These are phyloP conservation scores for Plasmodium berghei DNA, from an alignment of 169 alveolate species.

Conservation along the genomic window DNA sequence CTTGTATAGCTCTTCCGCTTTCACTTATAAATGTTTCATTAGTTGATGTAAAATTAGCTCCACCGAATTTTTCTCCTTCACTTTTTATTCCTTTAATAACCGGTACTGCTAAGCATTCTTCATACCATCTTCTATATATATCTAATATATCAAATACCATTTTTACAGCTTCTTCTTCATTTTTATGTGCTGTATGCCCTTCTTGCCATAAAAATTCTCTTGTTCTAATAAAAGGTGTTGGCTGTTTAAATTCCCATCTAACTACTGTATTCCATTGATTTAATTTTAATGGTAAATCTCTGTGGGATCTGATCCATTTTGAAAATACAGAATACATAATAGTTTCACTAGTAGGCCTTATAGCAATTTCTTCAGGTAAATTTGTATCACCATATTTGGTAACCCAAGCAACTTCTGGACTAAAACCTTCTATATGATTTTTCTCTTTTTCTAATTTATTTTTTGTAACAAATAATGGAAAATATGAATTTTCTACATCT, in stretches of 20 bases:
- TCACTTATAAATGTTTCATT: conserved; percentile 97
- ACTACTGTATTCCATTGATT: conserved; percentile 98
- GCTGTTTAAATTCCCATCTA: conserved; percentile 99
- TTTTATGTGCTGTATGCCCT: conserved; percentile 99
- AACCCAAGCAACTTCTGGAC: conserved; percentile 99
- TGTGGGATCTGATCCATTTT: conserved; percentile 98
- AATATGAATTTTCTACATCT: conserved; percentile 93
- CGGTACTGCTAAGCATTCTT: conserved; percentile 98
- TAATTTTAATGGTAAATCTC: conserved; percentile 98
- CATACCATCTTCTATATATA: conserved; percentile 93
- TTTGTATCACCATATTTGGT: conserved; percentile 96
- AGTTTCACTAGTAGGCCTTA: conserved; percentile 99
- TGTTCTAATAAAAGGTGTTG: conserved; percentile 99
- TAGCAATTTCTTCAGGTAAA: conserved; percentile 96
- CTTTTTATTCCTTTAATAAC: conserved; percentile 98
- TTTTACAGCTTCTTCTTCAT: conserved; percentile 96
- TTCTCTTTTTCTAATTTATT: conserved; percentile 96
- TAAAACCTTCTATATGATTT: conserved; percentile 98
- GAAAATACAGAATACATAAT: conserved; percentile 99
- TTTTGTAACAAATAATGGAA: conserved; percentile 97
- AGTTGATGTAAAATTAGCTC: conserved; percentile 98
- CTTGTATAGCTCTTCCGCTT: conserved; percentile 99
- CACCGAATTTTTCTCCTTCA: conserved; percentile 99
- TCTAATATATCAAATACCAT: conserved; percentile 93
- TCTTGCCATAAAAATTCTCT: conserved; percentile 99